A percentile compares a stretch with the other conserved stretches of the same genome.
phyloP scores from a whole-genome alignment of 2,329 filamentous ascomycete genomes.

The Neopestalotiopsis sp. region DNA sequence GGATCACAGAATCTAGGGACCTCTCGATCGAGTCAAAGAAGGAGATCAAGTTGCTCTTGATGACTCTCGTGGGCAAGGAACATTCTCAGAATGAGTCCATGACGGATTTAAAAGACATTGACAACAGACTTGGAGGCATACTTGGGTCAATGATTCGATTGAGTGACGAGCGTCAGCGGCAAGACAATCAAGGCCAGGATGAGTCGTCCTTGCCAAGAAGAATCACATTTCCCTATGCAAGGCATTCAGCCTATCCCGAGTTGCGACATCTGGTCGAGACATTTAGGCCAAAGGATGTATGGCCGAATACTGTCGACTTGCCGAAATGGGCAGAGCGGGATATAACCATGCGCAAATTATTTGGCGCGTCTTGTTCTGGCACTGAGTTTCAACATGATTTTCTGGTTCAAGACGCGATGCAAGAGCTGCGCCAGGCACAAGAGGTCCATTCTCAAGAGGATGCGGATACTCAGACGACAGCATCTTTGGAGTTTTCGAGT shows the following conservation, averaged over 20 bases:
- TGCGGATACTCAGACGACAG: neutral
- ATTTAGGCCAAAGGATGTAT: constrained; percentile 78
- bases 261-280: constrained; percentile 71
- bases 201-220: constrained; percentile 40
- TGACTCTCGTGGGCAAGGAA: constrained; percentile 28
- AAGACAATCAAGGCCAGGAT: constrained; percentile 18
- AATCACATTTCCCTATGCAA: constrained; percentile 80
- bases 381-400: constrained; percentile 68
- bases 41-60: constrained; percentile 29
- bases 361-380: constrained; percentile 71
- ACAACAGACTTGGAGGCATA: constrained; percentile 31
- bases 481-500: neutral
- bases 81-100: constrained; percentile 42
- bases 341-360: constrained; percentile 71
- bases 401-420: constrained; percentile 52
- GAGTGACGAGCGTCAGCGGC: neutral
- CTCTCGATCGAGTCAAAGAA: constrained; percentile 28
- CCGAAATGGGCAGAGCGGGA: constrained; percentile 65
- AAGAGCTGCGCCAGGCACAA: constrained; percentile 25
- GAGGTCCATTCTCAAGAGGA: neutral
- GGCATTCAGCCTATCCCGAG: constrained; percentile 87
- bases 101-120: constrained; percentile 33
- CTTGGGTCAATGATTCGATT: constrained; percentile 32
- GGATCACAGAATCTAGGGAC: constrained; percentile 26
- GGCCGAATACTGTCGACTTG: constrained; percentile 78